These are phyloP conservation scores for Elsinoe necatrix DNA, from an alignment of 2,329 filamentous ascomycete genomes.

Conservation along the genomic window DNA sequence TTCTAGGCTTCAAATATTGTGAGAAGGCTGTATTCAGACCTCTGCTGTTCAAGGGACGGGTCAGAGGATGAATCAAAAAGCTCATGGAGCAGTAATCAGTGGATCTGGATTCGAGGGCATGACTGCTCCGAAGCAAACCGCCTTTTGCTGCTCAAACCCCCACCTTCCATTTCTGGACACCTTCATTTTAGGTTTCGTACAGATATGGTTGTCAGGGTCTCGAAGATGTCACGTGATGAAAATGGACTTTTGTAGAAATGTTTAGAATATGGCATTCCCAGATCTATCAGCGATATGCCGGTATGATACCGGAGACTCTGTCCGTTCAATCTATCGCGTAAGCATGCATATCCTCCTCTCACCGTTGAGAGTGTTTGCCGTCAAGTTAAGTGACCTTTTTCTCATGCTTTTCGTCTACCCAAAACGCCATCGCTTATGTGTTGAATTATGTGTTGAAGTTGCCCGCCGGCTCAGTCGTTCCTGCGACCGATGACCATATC, in stretches of 20 bases:
- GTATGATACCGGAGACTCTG: background rate
- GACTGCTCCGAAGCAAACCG: background rate
- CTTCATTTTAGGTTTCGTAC: background rate
- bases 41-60: background rate
- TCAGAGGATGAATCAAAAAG: background rate
- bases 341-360: background rate
- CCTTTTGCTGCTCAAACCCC: background rate
- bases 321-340: background rate
- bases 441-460: conserved; percentile 10
- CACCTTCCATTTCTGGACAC: conserved; percentile 7
- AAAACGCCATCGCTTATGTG: conserved; percentile 15
- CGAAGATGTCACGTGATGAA: background rate
- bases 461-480: background rate
- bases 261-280: background rate
- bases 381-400: conserved; percentile 13
- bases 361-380: conserved; percentile 13
- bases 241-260: background rate
- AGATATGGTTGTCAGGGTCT: background rate
- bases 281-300: background rate
- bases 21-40: background rate
- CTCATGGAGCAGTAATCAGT: conserved; percentile 5
- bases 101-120: background rate
- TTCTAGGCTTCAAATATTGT: background rate
- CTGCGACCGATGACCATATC: conserved; percentile 14
- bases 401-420: conserved; percentile 14